Base-by-base conservation (phyloP, 495 filamentous ascomycete genomes). In the Talaromyces stipitatus region DNA sequence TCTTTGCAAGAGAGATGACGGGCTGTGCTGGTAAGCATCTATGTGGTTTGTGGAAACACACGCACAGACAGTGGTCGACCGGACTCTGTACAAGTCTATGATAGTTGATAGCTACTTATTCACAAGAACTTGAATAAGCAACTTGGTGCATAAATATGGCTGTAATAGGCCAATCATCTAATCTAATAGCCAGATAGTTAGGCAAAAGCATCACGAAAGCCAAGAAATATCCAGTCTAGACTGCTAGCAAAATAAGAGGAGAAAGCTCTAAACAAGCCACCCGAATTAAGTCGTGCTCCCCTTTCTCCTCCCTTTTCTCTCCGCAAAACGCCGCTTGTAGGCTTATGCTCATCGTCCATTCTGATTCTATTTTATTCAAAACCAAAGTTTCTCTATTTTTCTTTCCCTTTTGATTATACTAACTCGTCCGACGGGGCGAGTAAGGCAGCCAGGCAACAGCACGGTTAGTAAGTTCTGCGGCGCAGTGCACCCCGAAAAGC, bases 241-340 rank as follows among this genome's bases (percentile, higher is more conserved):
- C 12, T 23, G 45, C 20, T 48, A 48, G 45, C 45, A 8, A 26
- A 48, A 23, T 14, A 12, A 43, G 32, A 50, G 43, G 30, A 30
- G n/a, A 33, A n/a, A 30, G 45, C 45, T 48, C 45, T 48, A 48
- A 48, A 18, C 45, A 48, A 48, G 45, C 45, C 45, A 48, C 45
- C 45, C 45, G 45, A 48, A 48, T 48, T 48, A 48, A 48, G 45
- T 48, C 45, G 24, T 46, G 20, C 45, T 46, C 7, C 43, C 12
- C 30, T 33, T 46, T 23, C 22, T 48, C 45, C 24, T 48, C 24
- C 45, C 45, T 48, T 26, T 26, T 18, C 36, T 20, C 36, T 41
- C 36, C 36, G 36, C 36, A 41, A 16, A 41, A 18, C 16, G 36
- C 36, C 36, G 36, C 36, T 36, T 14, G 16, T 16, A 41, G 36